Base-by-base conservation (phyloP, 352 stramenopile species). In the Elongisporangium anandrum region DNA sequence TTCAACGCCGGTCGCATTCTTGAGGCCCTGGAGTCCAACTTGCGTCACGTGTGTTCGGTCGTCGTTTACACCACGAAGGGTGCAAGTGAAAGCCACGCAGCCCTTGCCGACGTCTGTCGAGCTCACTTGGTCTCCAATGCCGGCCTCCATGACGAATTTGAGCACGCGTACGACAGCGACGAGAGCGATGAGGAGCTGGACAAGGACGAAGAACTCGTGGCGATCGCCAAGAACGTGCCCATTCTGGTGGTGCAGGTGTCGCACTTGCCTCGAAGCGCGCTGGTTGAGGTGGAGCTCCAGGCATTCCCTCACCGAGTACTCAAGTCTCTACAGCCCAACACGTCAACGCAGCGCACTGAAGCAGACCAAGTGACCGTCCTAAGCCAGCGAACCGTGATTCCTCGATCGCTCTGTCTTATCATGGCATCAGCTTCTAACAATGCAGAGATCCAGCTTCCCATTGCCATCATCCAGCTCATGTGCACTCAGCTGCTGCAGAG, bases 211-310 rank as follows among this genome's bases (percentile, higher is more conserved):
- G 65, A 63, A 17, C 75, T 66, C 3, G 38, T 87, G 2, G 60
- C 64, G 26, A 69, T 94, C 12, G 81, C 76, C 7, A 66, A 61
- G 26, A 45, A 80, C n/a, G 64, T 69, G 6, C 86, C 86, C 19
- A 24, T 93, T 51, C 60, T 90, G 48, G 67, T 84, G 13, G 68
- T 93, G 21, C 72, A 88, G 49, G 65, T 94, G n/a, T 87, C 85
- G 20, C 73, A 68, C 50, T 60, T 95, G 57, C 86, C 86, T 4
- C 78, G 82, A 16, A 63, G 81, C 49, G 85, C 82, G 23, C 73
- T 91, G 1, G 74, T 94, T 2, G 86, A 95, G 23, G 75, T 89
- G 10, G 86, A 95, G 54, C 68, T 93, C 2, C 76, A 90, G 60
- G 81, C 83, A 16, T 65, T 95, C 21, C 90, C 81, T 12, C 81